Conservation (phyloP, 1,284 basidiomycete species). For the Ustilago curta region DNA sequence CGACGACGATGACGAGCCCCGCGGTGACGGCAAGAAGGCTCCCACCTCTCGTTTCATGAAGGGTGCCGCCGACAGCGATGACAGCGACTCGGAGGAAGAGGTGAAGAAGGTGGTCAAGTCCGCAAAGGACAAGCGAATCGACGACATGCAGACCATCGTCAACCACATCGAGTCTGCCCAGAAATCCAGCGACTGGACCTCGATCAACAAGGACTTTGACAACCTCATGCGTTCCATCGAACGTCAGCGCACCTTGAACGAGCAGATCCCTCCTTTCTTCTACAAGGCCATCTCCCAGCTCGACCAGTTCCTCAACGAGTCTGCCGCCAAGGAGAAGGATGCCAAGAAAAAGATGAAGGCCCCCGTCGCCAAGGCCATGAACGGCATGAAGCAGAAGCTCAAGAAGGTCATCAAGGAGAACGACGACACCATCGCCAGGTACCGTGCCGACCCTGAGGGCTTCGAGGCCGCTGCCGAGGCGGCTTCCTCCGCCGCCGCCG, state of each 20-base stretch:
- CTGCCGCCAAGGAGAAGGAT: constrained; percentile 79
- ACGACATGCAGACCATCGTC: constrained; percentile 87
- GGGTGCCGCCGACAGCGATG: constrained; percentile 67
- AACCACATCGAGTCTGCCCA: constrained; percentile 93
- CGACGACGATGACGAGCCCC: constrained; percentile 49
- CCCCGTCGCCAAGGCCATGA: constrained; percentile 91
- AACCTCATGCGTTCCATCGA: constrained; percentile 90
- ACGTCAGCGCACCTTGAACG: constrained; percentile 83
- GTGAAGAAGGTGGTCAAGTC: constrained; percentile 81
- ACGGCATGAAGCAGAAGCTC: constrained; percentile 96
- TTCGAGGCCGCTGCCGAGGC: constrained; percentile 77
- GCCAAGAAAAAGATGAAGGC: constrained; percentile 97
- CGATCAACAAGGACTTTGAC: constrained; percentile 90
- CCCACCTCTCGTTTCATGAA: constrained; percentile 68
- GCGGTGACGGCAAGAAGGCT: constrained; percentile 46
- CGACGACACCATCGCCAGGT: constrained; percentile 83
- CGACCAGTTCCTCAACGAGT: constrained; percentile 80
- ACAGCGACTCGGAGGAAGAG: constrained; percentile 79
- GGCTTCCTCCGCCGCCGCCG: constrained; percentile 70
- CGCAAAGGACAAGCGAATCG: constrained; percentile 85
- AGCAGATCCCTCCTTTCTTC: constrained; percentile 89
- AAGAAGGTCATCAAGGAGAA: constrained; percentile 91
- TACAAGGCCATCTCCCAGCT: constrained; percentile 82
- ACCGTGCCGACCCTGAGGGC: constrained; percentile 80
- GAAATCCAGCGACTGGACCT: constrained; percentile 93